Evolutionary conservation across 1,284 basidiomycete genomes (phyloP), one percentile per base, ranked within the genome.

Genomic region (Cutaneotrichosporon arboriforme): DNA sequence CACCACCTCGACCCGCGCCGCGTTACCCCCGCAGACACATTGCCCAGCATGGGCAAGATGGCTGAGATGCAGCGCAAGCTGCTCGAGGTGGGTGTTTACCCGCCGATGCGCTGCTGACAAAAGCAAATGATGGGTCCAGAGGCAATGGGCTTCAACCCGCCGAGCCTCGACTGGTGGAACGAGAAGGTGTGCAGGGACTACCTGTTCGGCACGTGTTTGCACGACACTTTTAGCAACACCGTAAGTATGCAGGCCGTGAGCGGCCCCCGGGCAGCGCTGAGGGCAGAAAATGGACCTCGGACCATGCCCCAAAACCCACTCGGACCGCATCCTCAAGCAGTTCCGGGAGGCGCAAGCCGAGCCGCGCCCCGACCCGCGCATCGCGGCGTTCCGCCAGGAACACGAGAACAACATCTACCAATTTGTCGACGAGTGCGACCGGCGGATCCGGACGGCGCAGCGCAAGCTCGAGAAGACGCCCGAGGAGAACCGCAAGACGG

Each of bases 111-210:
- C 20, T 21, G 14, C 31, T 23, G 26, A 22, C 39, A 41, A 31
- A 68, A 93, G 89, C 91, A 93, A 92, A 93, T 96, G 90, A 94
- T 96, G 91, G 91, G 91, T n/a, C 89, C 90, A 40, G 93, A 97
- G 77, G 90, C 93, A 14, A 94, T 97, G 90, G 92, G 92, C 63
- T 85, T 92, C 47, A 85, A 88, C 44, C 90, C 90, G 64, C 85
- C 87, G 62, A 92, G 97, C 76, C 80, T 97, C 58, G 85, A 88
- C 58, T 97, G 96, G 87, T 89, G 87, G 55, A 90, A 96, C 75
- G 90, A 92, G 66, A 97, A 97, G 81, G 96, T 98, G n/a, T 98
- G 96, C 81, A 83, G 90, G 68, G 97, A 98, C 78, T 98, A 92
- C 79, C 79, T 98, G 23, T 98, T 96, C 67, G 96, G 96, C 50